Conservation (phyloP, 2,329 filamentous ascomycete species). For the Phyllosticta capitalensis region DNA sequence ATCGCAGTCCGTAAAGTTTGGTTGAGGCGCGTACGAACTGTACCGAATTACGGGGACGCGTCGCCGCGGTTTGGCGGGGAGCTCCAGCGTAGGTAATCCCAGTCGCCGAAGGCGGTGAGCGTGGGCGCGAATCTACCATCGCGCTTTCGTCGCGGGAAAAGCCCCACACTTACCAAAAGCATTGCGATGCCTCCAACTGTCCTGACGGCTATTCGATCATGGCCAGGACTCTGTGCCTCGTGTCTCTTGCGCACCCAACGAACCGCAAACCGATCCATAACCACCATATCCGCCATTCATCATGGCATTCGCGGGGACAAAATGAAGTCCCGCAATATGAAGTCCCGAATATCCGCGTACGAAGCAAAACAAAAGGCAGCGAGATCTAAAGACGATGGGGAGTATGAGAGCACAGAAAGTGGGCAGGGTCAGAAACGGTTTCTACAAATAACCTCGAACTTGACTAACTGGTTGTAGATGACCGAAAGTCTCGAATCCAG, state of each 20-base stretch:
- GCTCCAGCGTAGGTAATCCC: too few relatives aligned
- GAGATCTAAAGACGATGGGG: background rate
- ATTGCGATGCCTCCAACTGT: background rate
- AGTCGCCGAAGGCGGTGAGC: background rate
- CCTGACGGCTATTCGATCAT: background rate
- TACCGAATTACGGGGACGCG: background rate
- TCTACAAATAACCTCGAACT: background rate
- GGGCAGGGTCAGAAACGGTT: background rate
- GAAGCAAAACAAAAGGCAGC: background rate
- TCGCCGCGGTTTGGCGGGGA: background rate
- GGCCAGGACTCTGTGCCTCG: background rate
- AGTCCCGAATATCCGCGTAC: background rate
- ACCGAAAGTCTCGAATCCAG: background rate
- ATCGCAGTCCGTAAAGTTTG: background rate
- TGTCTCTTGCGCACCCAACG: background rate
- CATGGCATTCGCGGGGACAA: constrained; percentile 47
- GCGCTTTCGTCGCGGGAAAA: background rate
- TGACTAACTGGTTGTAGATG: background rate
- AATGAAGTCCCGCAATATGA: background rate
- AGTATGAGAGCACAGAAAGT: background rate
- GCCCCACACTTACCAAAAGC: background rate
- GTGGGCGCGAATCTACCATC: background rate
- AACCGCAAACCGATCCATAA: constrained; percentile 35
- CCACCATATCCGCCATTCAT: constrained; percentile 60
- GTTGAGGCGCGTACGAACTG: background rate